Conservation (phyloP, 495 filamentous ascomycete genomes). For the Neurospora sp. region DNA sequence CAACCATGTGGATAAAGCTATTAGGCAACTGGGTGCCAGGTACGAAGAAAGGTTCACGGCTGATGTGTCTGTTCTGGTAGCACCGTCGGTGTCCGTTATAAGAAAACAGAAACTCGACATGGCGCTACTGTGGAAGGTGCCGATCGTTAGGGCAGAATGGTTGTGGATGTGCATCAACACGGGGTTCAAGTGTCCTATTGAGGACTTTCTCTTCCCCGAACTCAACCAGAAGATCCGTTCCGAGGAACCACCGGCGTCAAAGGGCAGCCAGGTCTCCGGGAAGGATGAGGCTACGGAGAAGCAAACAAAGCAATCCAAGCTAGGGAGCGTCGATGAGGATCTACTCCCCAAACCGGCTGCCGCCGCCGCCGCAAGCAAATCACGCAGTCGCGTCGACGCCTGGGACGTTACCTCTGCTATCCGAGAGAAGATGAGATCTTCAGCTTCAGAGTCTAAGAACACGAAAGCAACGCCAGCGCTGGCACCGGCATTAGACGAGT, state of each 20-base stretch:
- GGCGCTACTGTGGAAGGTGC: conserved; percentile 61
- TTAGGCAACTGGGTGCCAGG: conserved; percentile 63
- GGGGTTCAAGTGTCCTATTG: conserved; percentile 28
- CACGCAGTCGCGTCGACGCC: conserved; percentile 8
- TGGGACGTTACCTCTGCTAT: conserved; percentile 11
- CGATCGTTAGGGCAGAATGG: conserved; percentile 72
- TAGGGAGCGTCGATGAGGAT: conserved; percentile 11
- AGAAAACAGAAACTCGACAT: conserved; percentile 69
- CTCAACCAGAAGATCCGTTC: conserved; percentile 19
- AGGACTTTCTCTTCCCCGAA: conserved; percentile 26
- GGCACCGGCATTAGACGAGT: conserved; percentile 1
- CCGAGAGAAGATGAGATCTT: not conserved
- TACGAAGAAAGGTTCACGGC: conserved; percentile 67
- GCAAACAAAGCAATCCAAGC: not conserved
- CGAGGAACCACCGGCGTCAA: not conserved
- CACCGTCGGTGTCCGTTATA: conserved; percentile 41
- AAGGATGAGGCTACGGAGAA: conserved; percentile 4
- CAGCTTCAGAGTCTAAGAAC: not conserved
- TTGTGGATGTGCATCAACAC: conserved; percentile 65
- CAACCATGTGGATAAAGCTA: conserved; percentile 66
- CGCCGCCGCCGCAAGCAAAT: conserved; percentile 9
- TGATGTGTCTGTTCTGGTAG: conserved; percentile 59
- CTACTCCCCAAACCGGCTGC: conserved; percentile 11
- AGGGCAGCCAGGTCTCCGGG: not conserved
- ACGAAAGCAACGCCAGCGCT: not conserved